These are phyloP conservation scores for Talaromyces verruculosus DNA, from an alignment of 2,329 filamentous ascomycete genomes.

Conservation along the genomic window DNA sequence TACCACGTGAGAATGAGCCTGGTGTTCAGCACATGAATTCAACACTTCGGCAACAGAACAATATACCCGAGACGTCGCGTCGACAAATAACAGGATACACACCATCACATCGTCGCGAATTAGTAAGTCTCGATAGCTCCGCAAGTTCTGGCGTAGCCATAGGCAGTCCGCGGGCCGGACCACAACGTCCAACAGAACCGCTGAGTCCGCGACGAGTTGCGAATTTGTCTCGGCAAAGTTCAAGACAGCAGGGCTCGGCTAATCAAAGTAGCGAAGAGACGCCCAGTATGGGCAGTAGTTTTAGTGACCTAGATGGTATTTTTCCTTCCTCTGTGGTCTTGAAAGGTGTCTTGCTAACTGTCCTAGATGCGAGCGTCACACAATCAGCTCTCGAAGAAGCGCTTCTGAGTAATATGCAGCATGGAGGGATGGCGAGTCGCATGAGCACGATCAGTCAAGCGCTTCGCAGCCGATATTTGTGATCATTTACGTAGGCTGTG, in stretches of 20 bases:
- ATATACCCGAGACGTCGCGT: constrained; percentile 30
- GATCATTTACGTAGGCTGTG: too few relatives aligned
- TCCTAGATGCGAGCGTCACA: constrained; percentile 60
- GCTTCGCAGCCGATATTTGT: constrained; percentile 54
- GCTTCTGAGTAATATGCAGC: constrained; percentile 62
- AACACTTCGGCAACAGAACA: constrained; percentile 42
- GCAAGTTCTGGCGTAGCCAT: constrained; percentile 39
- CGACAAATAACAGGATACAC: constrained; percentile 31
- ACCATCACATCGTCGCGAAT: constrained; percentile 24
- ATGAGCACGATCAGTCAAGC: constrained; percentile 56
- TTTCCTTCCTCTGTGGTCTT: neutral
- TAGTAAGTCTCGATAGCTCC: constrained; percentile 35
- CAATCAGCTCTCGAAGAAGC: constrained; percentile 66
- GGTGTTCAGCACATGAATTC: constrained; percentile 39
- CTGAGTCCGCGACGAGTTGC: constrained; percentile 50
- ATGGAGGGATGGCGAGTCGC: constrained; percentile 50
- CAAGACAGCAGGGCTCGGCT: constrained; percentile 41
- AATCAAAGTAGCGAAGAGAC: constrained; percentile 55
- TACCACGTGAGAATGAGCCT: constrained; percentile 31
- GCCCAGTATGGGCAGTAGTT: constrained; percentile 65
- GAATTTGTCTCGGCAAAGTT: constrained; percentile 51
- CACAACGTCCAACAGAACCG: constrained; percentile 26
- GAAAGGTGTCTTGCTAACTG: neutral
- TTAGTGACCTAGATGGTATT: constrained; percentile 63
- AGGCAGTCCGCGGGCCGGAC: constrained; percentile 26